These are phyloP conservation scores for Glonium stellatum DNA, from an alignment of 495 filamentous ascomycete genomes.

Conservation along the genomic window DNA sequence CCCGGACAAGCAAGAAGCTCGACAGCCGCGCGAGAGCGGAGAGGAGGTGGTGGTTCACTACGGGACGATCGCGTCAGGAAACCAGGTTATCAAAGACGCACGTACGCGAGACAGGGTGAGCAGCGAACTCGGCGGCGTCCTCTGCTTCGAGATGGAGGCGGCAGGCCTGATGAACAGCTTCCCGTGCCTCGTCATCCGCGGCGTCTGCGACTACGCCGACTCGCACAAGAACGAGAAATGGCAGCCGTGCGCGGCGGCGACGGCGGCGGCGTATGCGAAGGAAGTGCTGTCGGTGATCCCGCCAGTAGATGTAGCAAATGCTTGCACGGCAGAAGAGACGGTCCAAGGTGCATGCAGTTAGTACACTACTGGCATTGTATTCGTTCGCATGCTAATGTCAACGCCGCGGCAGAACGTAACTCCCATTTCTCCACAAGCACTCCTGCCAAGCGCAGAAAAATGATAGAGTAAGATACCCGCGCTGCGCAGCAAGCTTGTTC, in stretches of 20 bases:
- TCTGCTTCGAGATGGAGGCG: too few relatives aligned
- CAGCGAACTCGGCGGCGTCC: conserved; percentile 11
- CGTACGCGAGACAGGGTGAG: conserved; percentile 9
- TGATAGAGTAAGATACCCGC: too few relatives aligned
- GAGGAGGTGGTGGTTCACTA: conserved; percentile 20
- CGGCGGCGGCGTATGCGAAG: not conserved
- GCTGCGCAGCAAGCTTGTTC: too few relatives aligned
- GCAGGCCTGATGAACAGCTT: too few relatives aligned
- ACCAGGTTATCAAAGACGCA: conserved; percentile 21
- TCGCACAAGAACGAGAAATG: conserved; percentile 27
- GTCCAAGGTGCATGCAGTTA: too few relatives aligned
- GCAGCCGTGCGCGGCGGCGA: conserved; percentile 16
- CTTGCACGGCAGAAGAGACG: not conserved
- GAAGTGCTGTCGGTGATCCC: not conserved
- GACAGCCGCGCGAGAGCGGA: conserved; percentile 3
- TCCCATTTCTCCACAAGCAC: too few relatives aligned
- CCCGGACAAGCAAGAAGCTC: not conserved
- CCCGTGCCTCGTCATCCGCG: conserved; percentile 22
- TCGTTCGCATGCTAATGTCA: too few relatives aligned
- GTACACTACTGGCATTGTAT: not conserved
- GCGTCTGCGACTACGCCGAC: conserved; percentile 27
- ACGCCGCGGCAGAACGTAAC: too few relatives aligned
- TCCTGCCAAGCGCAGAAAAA: too few relatives aligned
- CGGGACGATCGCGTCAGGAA: conserved; percentile 23
- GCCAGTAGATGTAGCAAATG: not conserved